phyloP scores from a whole-genome alignment of 2,329 filamentous ascomycete genomes.

The Colletotrichum australisinense region DNA sequence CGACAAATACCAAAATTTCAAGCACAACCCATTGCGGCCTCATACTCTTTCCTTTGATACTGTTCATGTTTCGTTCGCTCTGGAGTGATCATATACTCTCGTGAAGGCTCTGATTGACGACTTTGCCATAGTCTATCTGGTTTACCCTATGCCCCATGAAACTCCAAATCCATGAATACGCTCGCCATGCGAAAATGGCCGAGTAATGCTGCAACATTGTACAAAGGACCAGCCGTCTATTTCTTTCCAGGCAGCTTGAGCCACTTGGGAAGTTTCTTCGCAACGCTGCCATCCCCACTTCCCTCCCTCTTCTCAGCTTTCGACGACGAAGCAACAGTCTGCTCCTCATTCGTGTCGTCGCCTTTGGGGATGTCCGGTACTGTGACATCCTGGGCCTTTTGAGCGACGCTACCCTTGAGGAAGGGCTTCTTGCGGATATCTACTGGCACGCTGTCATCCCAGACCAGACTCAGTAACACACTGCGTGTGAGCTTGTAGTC shows the following conservation, averaged over 20 bases:
- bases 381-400: conserved; percentile 74
- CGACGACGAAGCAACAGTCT: conserved; percentile 40
- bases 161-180: neutral
- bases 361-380: conserved; percentile 66
- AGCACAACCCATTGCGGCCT: conserved; percentile 22
- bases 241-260: conserved; percentile 80
- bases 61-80: neutral
- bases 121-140: neutral
- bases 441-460: conserved; percentile 73
- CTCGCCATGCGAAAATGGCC: neutral
- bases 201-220: neutral
- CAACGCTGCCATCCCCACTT: conserved; percentile 46
- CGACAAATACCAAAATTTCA: conserved; percentile 49
- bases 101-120: neutral
- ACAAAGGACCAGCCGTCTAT: conserved; percentile 52
- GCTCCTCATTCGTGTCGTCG: conserved; percentile 51
- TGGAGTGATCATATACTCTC: neutral
- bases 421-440: conserved; percentile 67
- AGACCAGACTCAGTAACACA: conserved; percentile 81
- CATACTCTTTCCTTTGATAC: neutral
- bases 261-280: conserved; percentile 74
- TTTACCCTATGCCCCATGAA: neutral
- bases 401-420: conserved; percentile 67
- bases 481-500: conserved; percentile 77
- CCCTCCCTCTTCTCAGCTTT: conserved; percentile 50